Percentiles rank a stretch among this genome's conserved stretches.
phyloP scores from a whole-genome alignment of 352 stramenopile genomes.

The Salisapilia sapeloensis region DNA sequence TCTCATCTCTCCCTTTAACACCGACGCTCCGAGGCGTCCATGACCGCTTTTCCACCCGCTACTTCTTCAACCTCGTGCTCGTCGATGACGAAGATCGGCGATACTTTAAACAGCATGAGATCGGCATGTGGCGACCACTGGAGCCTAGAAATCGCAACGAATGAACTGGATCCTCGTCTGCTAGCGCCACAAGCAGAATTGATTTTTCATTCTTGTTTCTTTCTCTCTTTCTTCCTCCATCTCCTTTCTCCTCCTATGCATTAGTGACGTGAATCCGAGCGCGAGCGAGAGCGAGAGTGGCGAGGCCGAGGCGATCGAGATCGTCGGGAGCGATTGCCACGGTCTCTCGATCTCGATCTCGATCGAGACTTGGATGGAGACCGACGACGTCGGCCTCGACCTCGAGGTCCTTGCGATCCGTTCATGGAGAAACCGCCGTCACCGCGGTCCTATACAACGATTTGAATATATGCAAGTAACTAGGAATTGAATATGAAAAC shows the following conservation, averaged over 20 bases:
- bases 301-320: conserved; percentile 4
- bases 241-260: too few relatives aligned
- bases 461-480: too few relatives aligned
- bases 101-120: conserved; percentile 99
- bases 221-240: too few relatives aligned
- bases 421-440: background rate
- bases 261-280: too few relatives aligned
- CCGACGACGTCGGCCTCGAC: conserved; percentile 9
- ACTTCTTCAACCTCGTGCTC: conserved; percentile 97
- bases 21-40: conserved; percentile 81
- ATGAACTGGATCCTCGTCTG: too few relatives aligned
- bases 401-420: background rate
- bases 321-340: conserved; percentile 2
- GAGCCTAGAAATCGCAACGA: too few relatives aligned
- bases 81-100: conserved; percentile 98
- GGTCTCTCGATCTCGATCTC: conserved; percentile 4
- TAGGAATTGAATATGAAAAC: conserved; percentile 14
- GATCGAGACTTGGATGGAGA: conserved; percentile 11
- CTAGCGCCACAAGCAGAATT: too few relatives aligned
- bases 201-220: too few relatives aligned
- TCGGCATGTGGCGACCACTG: conserved; percentile 93
- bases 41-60: conserved; percentile 89
- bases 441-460: too few relatives aligned
- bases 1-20: conserved; percentile 81
- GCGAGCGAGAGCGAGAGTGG: conserved; percentile 6